These are phyloP conservation scores for Boletus barrowsii DNA, from an alignment of 768 basidiomycete species.

Conservation along the genomic window DNA sequence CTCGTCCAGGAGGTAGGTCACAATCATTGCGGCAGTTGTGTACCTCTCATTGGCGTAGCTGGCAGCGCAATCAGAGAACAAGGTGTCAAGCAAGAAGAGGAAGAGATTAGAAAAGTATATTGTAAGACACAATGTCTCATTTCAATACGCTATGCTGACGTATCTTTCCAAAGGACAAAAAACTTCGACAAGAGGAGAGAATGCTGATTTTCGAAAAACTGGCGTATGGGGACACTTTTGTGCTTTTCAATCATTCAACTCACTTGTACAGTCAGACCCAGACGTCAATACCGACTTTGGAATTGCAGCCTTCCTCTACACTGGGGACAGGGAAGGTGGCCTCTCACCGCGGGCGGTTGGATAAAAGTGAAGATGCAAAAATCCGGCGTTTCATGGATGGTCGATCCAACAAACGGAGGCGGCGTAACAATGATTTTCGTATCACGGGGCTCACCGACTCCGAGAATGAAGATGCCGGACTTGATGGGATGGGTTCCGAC, in stretches of 20 bases:
- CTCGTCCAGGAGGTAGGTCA: slow-evolving; percentile 57
- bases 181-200: slow-evolving; percentile 88
- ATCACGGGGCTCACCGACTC: slow-evolving; percentile 11
- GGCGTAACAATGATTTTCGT: slow-evolving; percentile 32
- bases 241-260: slow-evolving; percentile 2
- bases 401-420: slow-evolving; percentile 47
- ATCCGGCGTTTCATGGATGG: slow-evolving; percentile 52
- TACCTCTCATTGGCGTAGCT: slow-evolving; percentile 19
- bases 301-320: slow-evolving; percentile 76
- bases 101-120: slow-evolving; percentile 92
- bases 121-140: slow-evolving; percentile 40
- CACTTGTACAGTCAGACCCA: slow-evolving; percentile 64
- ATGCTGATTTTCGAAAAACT: slow-evolving; percentile 74
- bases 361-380: slow-evolving; percentile 57
- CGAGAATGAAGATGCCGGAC: slow-evolving; percentile 35
- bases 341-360: slow-evolving; percentile 59
- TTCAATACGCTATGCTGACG: background rate
- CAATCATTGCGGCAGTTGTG: background rate
- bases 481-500: slow-evolving; percentile 30
- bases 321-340: slow-evolving; percentile 70
- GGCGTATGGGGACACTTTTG: slow-evolving; percentile 47
- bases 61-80: slow-evolving; percentile 54
- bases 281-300: slow-evolving; percentile 56
- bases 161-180: slow-evolving; percentile 64
- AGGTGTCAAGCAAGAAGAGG: slow-evolving; percentile 81